Evolutionary conservation across 2,329 filamentous ascomycete genomes (phyloP), one percentile per base, ranked within the genome.

Genomic region (Exophiala alcalophila): DNA sequence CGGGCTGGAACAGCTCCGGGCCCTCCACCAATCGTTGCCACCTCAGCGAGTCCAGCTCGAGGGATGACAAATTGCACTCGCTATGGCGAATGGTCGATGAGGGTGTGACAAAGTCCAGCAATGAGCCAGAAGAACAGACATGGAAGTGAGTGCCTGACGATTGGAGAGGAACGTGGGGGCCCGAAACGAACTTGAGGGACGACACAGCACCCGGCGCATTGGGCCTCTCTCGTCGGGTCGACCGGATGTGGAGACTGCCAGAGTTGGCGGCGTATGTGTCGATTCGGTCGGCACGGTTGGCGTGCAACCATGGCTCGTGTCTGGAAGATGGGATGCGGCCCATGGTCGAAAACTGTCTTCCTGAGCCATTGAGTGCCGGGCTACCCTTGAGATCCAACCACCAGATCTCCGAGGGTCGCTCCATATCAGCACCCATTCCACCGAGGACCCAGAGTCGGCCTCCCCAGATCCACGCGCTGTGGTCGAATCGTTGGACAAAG

Each of bases 1-100:
- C 87, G 0, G 81, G 73, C 55, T 86, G 86, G 67, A 96, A 98
- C 23, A 98, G 83, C 61, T 98, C 92, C 35, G 87, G 84, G 3
- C 92, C 92, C 59, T 96, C 91, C 1, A 91, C 92, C 12, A 98
- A 74, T 61, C 90, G 94, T 64, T 95, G 89, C 92, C 92, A 98
- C 33, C 90, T 83, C 35, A 97, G 69, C 0, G 86, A 84, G 44
- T 85, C 84, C 8, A 98, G 72, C 57, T 98, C 92, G 18, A 98
- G 70, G 3, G 89, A 86, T 0, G 89, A 95, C 15, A 98, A 66
- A 14, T 90, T 94, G 53, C 91, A 97, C 56, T 97, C 90, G 51
- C 85, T 83, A 2, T 85, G 80, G 5, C 83, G 84, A 50, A 91
- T 91, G 1, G 90, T 90, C 11, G 88, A 84, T 2, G 90, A 88